Evolutionary conservation across 768 basidiomycete species (phyloP).

Genomic region (Boletales sp.): DNA sequence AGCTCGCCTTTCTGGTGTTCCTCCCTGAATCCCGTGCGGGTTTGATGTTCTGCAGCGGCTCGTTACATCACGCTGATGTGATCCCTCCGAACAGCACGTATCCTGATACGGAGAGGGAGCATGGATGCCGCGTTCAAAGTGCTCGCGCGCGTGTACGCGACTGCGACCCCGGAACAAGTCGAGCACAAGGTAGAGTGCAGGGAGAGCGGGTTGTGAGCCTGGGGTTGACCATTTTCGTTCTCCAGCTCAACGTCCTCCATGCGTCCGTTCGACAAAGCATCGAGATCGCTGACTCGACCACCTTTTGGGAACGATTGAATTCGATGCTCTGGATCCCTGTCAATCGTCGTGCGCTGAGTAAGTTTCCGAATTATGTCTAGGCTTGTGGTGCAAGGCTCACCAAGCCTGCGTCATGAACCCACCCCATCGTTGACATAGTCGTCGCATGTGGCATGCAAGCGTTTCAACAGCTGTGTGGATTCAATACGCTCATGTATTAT

Average conservation of each 20-base stretch:
- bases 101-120: slow-evolving; percentile 57
- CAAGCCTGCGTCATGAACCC: no score
- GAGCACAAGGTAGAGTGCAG: slow-evolving; percentile 50
- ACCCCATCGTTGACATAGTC: slow-evolving; percentile 36
- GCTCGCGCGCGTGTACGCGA: slow-evolving; percentile 65
- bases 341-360: slow-evolving; percentile 70
- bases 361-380: slow-evolving; percentile 10
- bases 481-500: slow-evolving; percentile 77
- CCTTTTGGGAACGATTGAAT: slow-evolving; percentile 50
- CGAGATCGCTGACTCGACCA: slow-evolving; percentile 58
- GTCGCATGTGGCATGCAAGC: slow-evolving; percentile 80
- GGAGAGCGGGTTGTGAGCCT: not conserved
- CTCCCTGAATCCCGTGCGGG: slow-evolving; percentile 76
- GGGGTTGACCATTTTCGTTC: not conserved
- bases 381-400: not conserved
- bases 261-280: slow-evolving; percentile 59
- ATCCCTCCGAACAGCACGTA: slow-evolving; percentile 42
- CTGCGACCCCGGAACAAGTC: slow-evolving; percentile 60
- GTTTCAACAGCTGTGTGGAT: slow-evolving; percentile 80
- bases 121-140: slow-evolving; percentile 49
- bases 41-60: not conserved
- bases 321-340: slow-evolving; percentile 54
- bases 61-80: not conserved
- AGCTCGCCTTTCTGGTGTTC: slow-evolving; percentile 56
- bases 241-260: slow-evolving; percentile 54